Base-by-base conservation (phyloP, 1,139 yeast genomes). In the Candida smagusa region DNA sequence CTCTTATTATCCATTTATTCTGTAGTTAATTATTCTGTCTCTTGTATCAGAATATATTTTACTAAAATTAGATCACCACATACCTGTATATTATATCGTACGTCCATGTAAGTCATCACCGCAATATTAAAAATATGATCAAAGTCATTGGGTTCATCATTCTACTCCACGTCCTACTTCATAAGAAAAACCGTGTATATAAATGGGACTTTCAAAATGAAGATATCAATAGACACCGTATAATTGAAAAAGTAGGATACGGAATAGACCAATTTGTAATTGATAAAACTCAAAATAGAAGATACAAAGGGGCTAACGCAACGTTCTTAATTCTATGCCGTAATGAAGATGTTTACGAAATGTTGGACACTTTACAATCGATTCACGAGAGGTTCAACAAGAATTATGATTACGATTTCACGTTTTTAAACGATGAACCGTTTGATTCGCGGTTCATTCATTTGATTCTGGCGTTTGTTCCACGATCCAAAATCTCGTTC, bases 381-480 rank as follows among this genome's bases (percentile, higher is more conserved):
- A 38, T 49, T 37, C 51, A 56, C 33, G 52, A 48, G 12, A 40
- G 48, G 22, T 56, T 48, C 42, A 54, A 55, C 28, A 25, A 41
- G 39, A 37, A 44, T 25, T 54, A 32, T 43, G 45, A 58, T 37
- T 63, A 65, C 42, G 70, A 65, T 39, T 65, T 56, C 51, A 63
- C 64, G 3, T 63, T 65, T 46, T 46, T 65, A 8, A 66, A 66
- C 45, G 68, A 66, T 42, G 50, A 52, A 34, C 59, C 60, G 3
- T 66, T 66, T 37, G 42, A 49, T 13, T 41, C 39, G 3, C 52
- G 50, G n/a, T 64, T 66, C 42, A 53, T 59, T 4, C 44, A 44
- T 33, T 37, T 49, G 9, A 40, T 65, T 5, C 36, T 54, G 22
- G 39, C 48, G 12, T 52, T 44, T 36, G 43, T 65, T 19, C 56